Evolutionary conservation across 768 basidiomycete species (phyloP).

Genomic region (Collybiopsis confluens): DNA sequence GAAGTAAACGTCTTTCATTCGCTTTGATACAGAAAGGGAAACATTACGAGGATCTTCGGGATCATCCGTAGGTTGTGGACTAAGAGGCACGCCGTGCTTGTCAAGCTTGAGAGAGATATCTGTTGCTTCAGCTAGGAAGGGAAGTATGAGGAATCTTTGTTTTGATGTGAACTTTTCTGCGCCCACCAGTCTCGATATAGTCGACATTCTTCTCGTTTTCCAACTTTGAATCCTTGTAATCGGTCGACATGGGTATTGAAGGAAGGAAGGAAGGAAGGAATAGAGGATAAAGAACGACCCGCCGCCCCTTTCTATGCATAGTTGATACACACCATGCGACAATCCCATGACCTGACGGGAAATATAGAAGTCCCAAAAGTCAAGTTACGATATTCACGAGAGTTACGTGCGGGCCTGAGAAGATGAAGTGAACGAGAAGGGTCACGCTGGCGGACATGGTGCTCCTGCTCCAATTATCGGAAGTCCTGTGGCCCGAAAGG

Average conservation of each 20-base stretch:
- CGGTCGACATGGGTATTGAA: not conserved
- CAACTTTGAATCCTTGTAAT: not conserved
- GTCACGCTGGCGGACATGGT: no score
- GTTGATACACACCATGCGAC: no score
- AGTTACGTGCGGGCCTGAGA: no score
- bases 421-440: no score
- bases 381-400: no score
- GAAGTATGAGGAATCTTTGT: not conserved
- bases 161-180: not conserved
- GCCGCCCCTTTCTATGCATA: no score
- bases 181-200: not conserved
- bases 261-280: not conserved
- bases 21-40: not conserved
- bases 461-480: no score
- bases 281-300: no score
- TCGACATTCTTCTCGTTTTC: not conserved
- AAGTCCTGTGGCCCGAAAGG: no score
- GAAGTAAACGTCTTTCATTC: not conserved
- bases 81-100: conserved; percentile 4
- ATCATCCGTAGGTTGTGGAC: conserved; percentile 2
- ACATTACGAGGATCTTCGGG: conserved; percentile 4
- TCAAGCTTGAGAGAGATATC: not conserved
- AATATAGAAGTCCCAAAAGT: no score
- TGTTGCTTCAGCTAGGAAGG: not conserved
- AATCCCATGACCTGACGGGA: no score